Evolutionary conservation across 805 yeast species (phyloP).

Genomic region (Cyberlindnera galapagoensis): DNA sequence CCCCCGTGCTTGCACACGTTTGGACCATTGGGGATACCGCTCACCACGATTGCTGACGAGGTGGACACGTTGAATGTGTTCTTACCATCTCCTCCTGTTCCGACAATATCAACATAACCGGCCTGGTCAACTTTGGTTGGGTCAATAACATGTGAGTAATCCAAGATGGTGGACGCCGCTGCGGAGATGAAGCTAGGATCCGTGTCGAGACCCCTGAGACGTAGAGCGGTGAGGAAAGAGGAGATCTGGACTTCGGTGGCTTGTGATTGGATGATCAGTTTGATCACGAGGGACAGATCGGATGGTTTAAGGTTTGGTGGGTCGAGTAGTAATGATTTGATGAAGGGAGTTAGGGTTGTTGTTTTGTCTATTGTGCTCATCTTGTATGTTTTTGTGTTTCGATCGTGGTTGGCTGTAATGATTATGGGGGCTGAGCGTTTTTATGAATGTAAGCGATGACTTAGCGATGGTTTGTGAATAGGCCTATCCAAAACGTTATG

Average conservation of each 20-base stretch:
- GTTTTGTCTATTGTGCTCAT: constrained; percentile 3
- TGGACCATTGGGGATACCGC: constrained; percentile 80
- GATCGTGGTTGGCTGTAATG: background rate
- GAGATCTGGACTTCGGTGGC: constrained; percentile 67
- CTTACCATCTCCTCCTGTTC: constrained; percentile 99
- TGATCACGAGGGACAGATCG: constrained; percentile 61
- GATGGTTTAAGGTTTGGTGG: constrained; percentile 59
- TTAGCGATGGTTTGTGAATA: too few species aligned
- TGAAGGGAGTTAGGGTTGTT: constrained; percentile 42
- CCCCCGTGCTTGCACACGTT: constrained; percentile 95
- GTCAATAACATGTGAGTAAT: constrained; percentile 56
- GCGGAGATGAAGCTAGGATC: constrained; percentile 77
- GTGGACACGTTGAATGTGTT: constrained; percentile 96
- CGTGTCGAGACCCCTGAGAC: constrained; percentile 71
- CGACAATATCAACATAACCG: constrained; percentile 89
- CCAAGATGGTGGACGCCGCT: constrained; percentile 71
- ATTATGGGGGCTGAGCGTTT: too few species aligned
- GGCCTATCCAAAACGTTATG: too few species aligned
- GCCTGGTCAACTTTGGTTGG: too few species aligned
- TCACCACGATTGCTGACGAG: constrained; percentile 87
- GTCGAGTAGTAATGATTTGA: constrained; percentile 53
- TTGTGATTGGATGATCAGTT: constrained; percentile 50
- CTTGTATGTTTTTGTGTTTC: background rate
- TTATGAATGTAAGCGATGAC: too few species aligned
- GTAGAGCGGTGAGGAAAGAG: constrained; percentile 72